Conservation (phyloP, 768 basidiomycete genomes). For the Fomitopsis pulvina region DNA sequence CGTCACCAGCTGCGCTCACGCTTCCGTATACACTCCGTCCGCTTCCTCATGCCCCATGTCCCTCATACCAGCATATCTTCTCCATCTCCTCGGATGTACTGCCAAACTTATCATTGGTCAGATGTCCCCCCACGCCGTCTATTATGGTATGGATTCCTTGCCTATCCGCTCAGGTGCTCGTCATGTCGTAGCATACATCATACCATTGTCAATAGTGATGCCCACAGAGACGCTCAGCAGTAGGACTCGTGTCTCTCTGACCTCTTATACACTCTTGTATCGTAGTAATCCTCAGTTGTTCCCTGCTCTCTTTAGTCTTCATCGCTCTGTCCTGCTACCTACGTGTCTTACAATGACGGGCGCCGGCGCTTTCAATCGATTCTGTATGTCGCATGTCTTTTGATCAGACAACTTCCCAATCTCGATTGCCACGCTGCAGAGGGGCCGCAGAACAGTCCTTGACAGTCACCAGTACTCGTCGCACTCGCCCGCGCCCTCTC, state of each 20-base stretch:
- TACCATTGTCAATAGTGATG: constrained; percentile 12
- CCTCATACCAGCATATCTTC: not conserved
- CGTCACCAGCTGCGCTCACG: not conserved
- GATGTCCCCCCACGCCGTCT: constrained; percentile 2
- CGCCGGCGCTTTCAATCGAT: not conserved
- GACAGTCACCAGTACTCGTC: not conserved
- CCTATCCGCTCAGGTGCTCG: constrained; percentile 17
- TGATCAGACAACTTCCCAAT: too few relatives aligned
- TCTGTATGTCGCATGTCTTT: too few relatives aligned
- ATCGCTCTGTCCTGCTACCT: too few relatives aligned
- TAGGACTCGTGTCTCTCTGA: not conserved
- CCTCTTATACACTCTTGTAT: not conserved
- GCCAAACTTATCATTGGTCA: not conserved
- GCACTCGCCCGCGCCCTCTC: not conserved
- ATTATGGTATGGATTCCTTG: constrained; percentile 3
- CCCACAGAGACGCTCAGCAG: not conserved
- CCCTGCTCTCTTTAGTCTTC: not conserved
- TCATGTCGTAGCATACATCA: constrained; percentile 19
- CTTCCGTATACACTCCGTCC: not conserved
- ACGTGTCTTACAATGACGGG: not conserved
- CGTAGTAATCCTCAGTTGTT: not conserved
- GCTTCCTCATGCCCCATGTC: not conserved
- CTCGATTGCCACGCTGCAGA: too few relatives aligned
- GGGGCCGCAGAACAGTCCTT: too few relatives aligned
- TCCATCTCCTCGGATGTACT: not conserved